Percentiles rank a stretch among this genome's conserved stretches.
Conservation (phyloP, 768 basidiomycete species). For the Myochromella boudieri region DNA sequence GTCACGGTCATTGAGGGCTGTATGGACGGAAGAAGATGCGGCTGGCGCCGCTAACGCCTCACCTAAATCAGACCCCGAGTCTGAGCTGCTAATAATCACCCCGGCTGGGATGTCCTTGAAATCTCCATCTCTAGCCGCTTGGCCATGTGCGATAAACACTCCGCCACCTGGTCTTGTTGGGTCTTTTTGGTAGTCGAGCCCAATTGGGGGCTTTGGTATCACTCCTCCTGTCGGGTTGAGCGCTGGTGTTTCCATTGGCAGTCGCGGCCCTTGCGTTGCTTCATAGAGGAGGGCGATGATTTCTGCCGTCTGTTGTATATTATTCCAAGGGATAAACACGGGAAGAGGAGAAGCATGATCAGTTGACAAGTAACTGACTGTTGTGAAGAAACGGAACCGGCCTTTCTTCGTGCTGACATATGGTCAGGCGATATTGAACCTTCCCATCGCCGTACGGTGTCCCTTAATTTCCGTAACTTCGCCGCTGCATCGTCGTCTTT, state of each 20-base stretch:
- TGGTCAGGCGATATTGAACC: constrained; percentile 85
- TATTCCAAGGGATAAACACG: constrained; percentile 7
- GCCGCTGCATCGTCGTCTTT: constrained; percentile 73
- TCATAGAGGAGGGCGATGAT: constrained; percentile 91
- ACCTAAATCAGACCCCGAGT: constrained; percentile 45
- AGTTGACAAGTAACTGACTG: constrained; percentile 5
- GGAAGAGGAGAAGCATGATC: constrained; percentile 8
- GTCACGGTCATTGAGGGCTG: constrained; percentile 35
- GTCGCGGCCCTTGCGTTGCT: constrained; percentile 77
- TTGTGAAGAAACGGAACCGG: constrained; percentile 26
- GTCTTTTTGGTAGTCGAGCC: constrained; percentile 77
- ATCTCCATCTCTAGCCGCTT: constrained; percentile 40
- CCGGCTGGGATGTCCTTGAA: constrained; percentile 58
- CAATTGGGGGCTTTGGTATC: constrained; percentile 50
- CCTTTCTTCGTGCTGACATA: constrained; percentile 93
- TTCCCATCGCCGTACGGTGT: constrained; percentile 89
- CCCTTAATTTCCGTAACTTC: constrained; percentile 77
- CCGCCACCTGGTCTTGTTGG: constrained; percentile 83
- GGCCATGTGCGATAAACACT: constrained; percentile 69
- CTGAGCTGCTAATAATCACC: constrained; percentile 45
- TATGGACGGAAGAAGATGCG: constrained; percentile 19
- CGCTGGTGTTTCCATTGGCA: constrained; percentile 55
- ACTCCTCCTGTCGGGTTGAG: constrained; percentile 81
- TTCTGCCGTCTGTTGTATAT: constrained; percentile 72
- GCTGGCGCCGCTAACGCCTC: constrained; percentile 25